Base-by-base conservation (phyloP, 768 basidiomycete species). In the Russula earlei region DNA sequence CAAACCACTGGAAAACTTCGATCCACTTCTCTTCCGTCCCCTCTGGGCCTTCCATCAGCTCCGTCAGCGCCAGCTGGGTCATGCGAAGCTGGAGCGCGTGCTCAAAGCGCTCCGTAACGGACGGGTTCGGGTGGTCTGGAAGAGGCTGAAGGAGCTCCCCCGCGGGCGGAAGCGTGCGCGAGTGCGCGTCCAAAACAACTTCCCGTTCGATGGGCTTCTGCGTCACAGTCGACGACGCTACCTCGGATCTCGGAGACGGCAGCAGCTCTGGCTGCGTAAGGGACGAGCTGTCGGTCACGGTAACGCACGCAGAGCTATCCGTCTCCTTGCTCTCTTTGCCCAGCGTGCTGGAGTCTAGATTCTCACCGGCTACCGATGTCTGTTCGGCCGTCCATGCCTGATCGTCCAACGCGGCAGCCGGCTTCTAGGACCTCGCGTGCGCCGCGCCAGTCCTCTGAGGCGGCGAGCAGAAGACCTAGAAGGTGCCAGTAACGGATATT, bases 401-500 rank as follows among this genome's bases (percentile, higher is more conserved):
- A 11, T 71, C 71, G 12, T 72, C 76, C 24, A 86, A 65, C 3
- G 69, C 79, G 2, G 85, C 78, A n/a, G 24, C 88, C 94, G n/a
- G 82, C 74, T 51, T 92, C 88, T 37, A 94, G 68, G 4, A 93
- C 82, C 56, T 82, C 82, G 31, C 72, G 72, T 0, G 94, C 91
- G 11, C 84, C 87, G 33, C 70, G 70, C 88, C 90, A 91, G 61
- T 91, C 83, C 59, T 86, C 89, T 27, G 75, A 72, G 9, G 87
- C 84, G 0, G 83, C 82, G n/a, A 94, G 74, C 11, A 95, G 68
- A 5, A 97, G 71, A 0, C 87, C 91, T 0, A 97, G 76, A 15
- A 97, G 78, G 69, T 97, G 95, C 94, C 93, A 97, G 51, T 87
- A 85, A 40, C 89, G 78, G 24, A 88, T 68, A 56, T 80, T 76